Conservation (phyloP, 768 basidiomycete species). For the Trametes meyenii region DNA sequence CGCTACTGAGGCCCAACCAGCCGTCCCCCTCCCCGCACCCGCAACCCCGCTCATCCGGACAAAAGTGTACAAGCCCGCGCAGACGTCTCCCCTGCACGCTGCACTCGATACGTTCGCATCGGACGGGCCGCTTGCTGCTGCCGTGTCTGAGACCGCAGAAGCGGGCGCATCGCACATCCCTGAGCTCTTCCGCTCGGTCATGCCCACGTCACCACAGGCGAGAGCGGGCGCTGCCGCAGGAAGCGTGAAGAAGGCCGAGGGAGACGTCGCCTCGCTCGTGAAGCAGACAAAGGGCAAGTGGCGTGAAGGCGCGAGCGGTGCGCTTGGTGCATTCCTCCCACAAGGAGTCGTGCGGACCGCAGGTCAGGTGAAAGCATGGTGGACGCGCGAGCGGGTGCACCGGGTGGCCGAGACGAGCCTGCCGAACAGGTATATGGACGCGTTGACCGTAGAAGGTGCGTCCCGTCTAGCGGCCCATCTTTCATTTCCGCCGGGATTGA, state of each 20-base stretch:
- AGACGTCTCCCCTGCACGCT: slow-evolving; percentile 52
- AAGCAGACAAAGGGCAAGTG: slow-evolving; percentile 20
- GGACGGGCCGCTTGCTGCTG: slow-evolving; percentile 46
- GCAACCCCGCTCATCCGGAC: slow-evolving; percentile 41
- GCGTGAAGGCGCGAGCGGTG: slow-evolving; percentile 16
- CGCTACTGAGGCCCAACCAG: slow-evolving; percentile 34
- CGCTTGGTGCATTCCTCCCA: slow-evolving; percentile 37
- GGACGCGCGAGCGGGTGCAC: slow-evolving; percentile 56
- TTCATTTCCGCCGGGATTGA: neutral
- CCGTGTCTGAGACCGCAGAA: slow-evolving; percentile 53
- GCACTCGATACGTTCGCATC: slow-evolving; percentile 62
- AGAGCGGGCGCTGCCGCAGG: slow-evolving; percentile 28
- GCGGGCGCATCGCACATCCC: slow-evolving; percentile 51
- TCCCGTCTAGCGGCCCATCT: neutral
- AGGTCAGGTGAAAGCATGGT: slow-evolving; percentile 48
- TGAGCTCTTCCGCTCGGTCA: slow-evolving; percentile 50
- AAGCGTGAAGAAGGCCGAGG: slow-evolving; percentile 32
- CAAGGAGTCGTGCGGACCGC: slow-evolving; percentile 31
- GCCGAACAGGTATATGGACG: slow-evolving; percentile 65
- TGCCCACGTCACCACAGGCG: slow-evolving; percentile 21
- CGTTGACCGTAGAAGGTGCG: slow-evolving; percentile 62
- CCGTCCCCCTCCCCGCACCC: slow-evolving; percentile 42
- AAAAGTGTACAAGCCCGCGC: slow-evolving; percentile 48
- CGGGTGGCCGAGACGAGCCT: slow-evolving; percentile 56
- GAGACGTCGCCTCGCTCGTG: slow-evolving; percentile 27